Evolutionary conservation across 768 basidiomycete genomes (phyloP), one percentile per base, ranked within the genome.

Genomic region (Hygrocybe coccinea): DNA sequence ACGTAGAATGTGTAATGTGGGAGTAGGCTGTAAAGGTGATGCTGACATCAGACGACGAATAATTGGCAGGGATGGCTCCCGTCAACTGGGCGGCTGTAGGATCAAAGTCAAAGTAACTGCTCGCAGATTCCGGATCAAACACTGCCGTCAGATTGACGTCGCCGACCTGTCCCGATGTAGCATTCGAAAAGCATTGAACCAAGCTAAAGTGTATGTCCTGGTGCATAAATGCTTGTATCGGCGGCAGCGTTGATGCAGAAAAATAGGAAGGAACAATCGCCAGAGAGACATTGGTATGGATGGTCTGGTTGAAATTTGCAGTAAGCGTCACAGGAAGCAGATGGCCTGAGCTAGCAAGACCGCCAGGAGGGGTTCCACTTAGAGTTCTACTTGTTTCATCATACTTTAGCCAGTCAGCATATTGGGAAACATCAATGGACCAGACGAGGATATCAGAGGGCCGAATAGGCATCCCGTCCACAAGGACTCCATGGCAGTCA

Each of bases 231-330:
- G 76, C 78, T 47, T 80, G 71, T 48, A 87, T 70, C 19, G 83
- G 75, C 15, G 87, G 81, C 43, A 91, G 70, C 33, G 73, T 69
- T 19, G 81, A 72, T 19, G 73, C 59, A 10, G 79, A 72, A 72
- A 97, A 95, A 67, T 82, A 89, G 3, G 91, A 87, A 3, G 86
- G 79, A 8, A 86, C 82, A 19, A 90, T 67, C 24, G 80, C 80
- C 58, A 97, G 63, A 2, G 81, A 74, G 34, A 95, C 74, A 59
- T 76, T 83, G 17, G 86, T 83, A 17, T 75, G 69, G 56, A 91
- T 61, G 0, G 81, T 79, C 67, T 92, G 86, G 63, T 89, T 85
- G 68, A 86, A 84, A 15, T 74, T 67, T 1, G 88, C 79, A 19
- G 70, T 79, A 38, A 97, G 64, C 24, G 71, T 80, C 29, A 89